These are phyloP conservation scores for Eimeria praecox DNA, from an alignment of 169 alveolate species.

Conservation along the genomic window DNA sequence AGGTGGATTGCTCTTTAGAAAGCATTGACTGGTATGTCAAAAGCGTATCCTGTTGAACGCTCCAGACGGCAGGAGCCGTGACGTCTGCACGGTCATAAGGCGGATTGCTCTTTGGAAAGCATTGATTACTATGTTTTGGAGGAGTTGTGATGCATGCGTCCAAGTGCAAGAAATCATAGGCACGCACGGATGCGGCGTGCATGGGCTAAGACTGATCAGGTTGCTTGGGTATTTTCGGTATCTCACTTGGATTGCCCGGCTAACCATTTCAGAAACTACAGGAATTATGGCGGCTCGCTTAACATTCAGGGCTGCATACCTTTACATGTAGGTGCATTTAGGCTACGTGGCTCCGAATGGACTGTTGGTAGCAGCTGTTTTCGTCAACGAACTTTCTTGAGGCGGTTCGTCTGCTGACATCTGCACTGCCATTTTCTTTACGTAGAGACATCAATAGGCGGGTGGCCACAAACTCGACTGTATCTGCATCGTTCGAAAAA, in stretches of 20 bases:
- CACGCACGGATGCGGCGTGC: neutral
- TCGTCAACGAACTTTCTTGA: conserved; percentile 27
- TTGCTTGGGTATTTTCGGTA: neutral
- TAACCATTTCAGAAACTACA: neutral
- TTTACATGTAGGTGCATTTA: neutral
- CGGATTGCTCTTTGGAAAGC: too few relatives aligned
- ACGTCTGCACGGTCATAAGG: too few relatives aligned
- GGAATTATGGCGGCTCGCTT: neutral
- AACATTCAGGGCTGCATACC: neutral
- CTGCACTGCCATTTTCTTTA: conserved; percentile 2
- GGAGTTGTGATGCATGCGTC: neutral
- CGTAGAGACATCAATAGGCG: conserved; percentile 14
- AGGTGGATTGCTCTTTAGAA: neutral
- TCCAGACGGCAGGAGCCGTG: too few relatives aligned
- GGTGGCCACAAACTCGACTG: conserved; percentile 46
- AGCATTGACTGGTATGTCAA: too few relatives aligned
- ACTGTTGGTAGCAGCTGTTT: conserved; percentile 22
- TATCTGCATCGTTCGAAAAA: neutral
- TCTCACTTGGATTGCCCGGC: neutral
- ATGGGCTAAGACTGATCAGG: neutral
- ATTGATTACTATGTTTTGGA: too few relatives aligned
- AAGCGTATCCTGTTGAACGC: too few relatives aligned
- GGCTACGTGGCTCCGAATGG: conserved; percentile 11
- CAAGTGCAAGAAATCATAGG: neutral
- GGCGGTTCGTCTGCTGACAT: conserved; percentile 21